phyloP scores from a whole-genome alignment of 805 yeast genomes.

The Candida nonsorbophila region DNA sequence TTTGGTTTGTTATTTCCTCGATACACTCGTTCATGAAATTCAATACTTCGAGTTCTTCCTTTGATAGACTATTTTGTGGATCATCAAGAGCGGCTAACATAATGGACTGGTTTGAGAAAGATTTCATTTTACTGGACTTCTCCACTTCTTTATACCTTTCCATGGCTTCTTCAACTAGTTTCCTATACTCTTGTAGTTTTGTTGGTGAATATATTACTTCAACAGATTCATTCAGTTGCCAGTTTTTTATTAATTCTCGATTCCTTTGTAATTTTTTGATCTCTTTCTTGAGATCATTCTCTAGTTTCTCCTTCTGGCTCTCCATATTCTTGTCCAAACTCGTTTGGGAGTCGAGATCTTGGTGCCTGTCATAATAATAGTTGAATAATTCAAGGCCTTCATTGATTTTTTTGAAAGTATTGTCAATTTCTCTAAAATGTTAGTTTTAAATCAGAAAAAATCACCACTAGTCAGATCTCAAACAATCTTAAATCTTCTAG shows the following conservation, averaged over 20 bases:
- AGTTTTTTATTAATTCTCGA: conserved; percentile 40
- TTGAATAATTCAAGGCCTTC: conserved; percentile 42
- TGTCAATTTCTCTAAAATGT: conserved; percentile 31
- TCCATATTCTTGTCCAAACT: conserved; percentile 26
- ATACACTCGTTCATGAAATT: conserved; percentile 24
- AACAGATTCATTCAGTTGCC: conserved; percentile 34
- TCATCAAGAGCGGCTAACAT: conserved; percentile 36
- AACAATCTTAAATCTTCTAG: too few relatives aligned
- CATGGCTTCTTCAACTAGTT: conserved; percentile 41
- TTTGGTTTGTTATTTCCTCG: conserved; percentile 28
- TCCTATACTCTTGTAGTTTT: conserved; percentile 31
- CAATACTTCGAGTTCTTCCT: conserved; percentile 29
- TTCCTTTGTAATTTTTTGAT: conserved; percentile 41
- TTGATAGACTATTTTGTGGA: conserved; percentile 21
- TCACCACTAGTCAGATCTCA: too few relatives aligned
- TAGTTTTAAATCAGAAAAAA: conserved; percentile 5
- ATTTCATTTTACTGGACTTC: conserved; percentile 36
- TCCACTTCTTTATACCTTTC: conserved; percentile 42
- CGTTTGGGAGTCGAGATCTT: conserved; percentile 22
- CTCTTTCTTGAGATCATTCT: conserved; percentile 40
- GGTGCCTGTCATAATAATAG: conserved; percentile 40
- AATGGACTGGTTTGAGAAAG: conserved; percentile 40
- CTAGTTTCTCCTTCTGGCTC: conserved; percentile 40
- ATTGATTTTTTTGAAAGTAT: conserved; percentile 38
- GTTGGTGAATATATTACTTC: conserved; percentile 20